These are phyloP conservation scores for Kwoniella shandongensis DNA, from an alignment of 768 basidiomycete genomes.

Conservation along the genomic window DNA sequence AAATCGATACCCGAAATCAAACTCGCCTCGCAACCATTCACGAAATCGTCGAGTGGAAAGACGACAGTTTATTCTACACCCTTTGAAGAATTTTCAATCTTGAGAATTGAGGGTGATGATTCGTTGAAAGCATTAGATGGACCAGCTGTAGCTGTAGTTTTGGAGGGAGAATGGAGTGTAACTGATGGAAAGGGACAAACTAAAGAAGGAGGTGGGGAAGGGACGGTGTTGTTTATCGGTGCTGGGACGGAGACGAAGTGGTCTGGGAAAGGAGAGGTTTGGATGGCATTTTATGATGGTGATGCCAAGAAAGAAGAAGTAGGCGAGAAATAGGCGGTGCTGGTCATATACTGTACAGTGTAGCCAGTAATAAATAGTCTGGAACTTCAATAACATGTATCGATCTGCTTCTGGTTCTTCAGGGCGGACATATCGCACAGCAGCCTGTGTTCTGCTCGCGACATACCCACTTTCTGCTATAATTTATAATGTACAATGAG, in stretches of 20 bases:
- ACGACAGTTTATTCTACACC: slow-evolving; percentile 35
- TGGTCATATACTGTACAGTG: no score
- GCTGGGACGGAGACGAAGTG: slow-evolving; percentile 25
- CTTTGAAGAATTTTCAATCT: slow-evolving; percentile 46
- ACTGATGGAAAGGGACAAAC: slow-evolving; percentile 7
- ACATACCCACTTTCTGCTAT: no score
- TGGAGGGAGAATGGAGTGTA: slow-evolving; percentile 11
- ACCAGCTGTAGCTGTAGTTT: slow-evolving; percentile 38
- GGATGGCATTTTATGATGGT: slow-evolving; percentile 48
- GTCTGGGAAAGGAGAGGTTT: slow-evolving; percentile 27
- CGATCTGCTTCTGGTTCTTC: no score
- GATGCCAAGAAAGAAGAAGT: slow-evolving; percentile 21
- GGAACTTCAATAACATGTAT: no score
- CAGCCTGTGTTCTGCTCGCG: no score
- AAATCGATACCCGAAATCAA: slow-evolving; percentile 12
- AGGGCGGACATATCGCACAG: no score
- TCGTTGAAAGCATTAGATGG: slow-evolving; percentile 33
- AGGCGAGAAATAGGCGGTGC: slow-evolving; percentile 9
- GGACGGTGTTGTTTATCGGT: slow-evolving; percentile 39
- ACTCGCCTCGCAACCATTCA: slow-evolving; percentile 16
- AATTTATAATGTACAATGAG: no score
- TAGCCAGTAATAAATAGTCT: no score
- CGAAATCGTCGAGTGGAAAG: slow-evolving; percentile 19
- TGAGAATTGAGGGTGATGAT: slow-evolving; percentile 29
- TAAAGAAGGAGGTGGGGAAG: slow-evolving; percentile 16